Percentiles rank a stretch among this genome's conserved stretches.
Evolutionary conservation across 208 protist species (phyloP).

Genomic region (Porcisia hertigi): DNA sequence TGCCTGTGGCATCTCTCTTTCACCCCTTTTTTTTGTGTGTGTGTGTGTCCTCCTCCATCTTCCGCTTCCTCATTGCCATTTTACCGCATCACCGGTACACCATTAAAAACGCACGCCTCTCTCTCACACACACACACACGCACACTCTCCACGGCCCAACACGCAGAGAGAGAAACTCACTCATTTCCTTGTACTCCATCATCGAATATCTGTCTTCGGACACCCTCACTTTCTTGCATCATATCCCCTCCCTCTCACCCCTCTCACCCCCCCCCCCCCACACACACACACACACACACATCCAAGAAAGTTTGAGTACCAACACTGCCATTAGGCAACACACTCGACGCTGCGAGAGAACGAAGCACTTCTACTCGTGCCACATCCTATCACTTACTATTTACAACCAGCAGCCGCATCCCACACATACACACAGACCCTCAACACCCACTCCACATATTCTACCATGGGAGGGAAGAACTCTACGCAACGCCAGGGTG

Average conservation of each 20-base stretch:
- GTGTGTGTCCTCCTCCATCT: not conserved
- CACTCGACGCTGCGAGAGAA: not conserved
- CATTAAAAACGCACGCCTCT: not conserved
- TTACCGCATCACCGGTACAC: not conserved
- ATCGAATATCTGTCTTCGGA: not conserved
- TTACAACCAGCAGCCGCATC: not conserved
- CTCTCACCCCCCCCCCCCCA: not conserved
- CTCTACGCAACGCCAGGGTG: conserved; percentile 29
- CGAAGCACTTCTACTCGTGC: not conserved
- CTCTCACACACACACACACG: not conserved
- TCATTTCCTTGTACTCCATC: not conserved
- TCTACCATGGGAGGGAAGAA: conserved; percentile 39
- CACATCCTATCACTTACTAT: not conserved
- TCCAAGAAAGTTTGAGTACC: not conserved
- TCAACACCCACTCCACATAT: not conserved
- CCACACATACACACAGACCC: not conserved
- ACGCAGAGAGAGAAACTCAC: not conserved
- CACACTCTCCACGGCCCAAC: not conserved
- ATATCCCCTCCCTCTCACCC: not conserved
- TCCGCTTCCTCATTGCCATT: not conserved
- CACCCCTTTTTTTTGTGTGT: not conserved
- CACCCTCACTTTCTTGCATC: not conserved
- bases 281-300: not conserved
- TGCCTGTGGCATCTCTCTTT: conserved; percentile 1
- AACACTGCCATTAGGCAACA: not conserved